Conservation (phyloP, 2,329 filamentous ascomycete genomes). For the Neofusicoccum laricinum region DNA sequence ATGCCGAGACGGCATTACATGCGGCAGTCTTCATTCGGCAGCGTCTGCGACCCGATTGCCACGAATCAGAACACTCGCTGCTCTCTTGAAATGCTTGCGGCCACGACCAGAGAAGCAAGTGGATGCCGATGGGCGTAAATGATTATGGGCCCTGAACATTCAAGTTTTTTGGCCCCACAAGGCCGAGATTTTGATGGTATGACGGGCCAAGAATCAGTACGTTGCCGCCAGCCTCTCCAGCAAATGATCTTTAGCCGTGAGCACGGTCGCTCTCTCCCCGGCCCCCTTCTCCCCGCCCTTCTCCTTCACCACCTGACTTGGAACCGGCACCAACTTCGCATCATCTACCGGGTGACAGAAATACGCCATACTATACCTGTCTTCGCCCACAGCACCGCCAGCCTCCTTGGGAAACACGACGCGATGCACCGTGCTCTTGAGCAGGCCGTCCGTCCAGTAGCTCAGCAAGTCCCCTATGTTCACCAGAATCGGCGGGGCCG, state of each 20-base stretch:
- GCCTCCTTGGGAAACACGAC: constrained; percentile 67
- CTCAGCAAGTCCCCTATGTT: constrained; percentile 71
- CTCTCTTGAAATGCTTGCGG: background rate
- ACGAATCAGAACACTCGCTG: background rate
- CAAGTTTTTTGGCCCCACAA: too few relatives aligned
- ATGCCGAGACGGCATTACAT: background rate
- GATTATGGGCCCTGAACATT: too few relatives aligned
- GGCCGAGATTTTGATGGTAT: too few relatives aligned
- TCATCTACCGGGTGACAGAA: constrained; percentile 62
- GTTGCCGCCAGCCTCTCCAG: constrained; percentile 56
- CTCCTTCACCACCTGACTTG: constrained; percentile 48
- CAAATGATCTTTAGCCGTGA: constrained; percentile 61
- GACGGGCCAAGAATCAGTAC: constrained; percentile 42
- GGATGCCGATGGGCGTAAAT: background rate
- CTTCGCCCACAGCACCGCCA: constrained; percentile 28
- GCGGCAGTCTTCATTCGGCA: constrained; percentile 4
- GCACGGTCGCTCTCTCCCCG: constrained; percentile 40
- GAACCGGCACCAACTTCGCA: constrained; percentile 53
- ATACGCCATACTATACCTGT: constrained; percentile 59
- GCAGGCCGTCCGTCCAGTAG: constrained; percentile 87
- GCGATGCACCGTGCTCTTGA: constrained; percentile 84
- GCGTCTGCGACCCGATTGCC: background rate
- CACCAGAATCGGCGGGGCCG: constrained; percentile 64
- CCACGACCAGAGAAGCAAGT: background rate
- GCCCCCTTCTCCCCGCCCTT: constrained; percentile 29